Evolutionary conservation across 2,329 filamentous ascomycete species (phyloP).

Genomic region (Aspergillus glaucus): DNA sequence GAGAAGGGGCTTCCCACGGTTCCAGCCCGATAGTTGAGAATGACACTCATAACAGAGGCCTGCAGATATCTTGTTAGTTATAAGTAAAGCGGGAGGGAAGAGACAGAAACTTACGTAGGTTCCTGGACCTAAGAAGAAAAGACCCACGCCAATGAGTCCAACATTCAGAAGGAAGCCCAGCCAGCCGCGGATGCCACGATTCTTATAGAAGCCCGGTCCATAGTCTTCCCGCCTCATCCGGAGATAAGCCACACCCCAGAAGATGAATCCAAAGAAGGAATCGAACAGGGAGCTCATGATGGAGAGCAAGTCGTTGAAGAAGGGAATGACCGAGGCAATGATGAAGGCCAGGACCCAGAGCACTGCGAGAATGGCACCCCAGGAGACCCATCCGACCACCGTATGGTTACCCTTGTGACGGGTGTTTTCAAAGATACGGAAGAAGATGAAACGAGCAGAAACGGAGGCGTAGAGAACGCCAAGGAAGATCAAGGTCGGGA

Average conservation of each 20-base stretch:
- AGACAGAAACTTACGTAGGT: slow-evolving; percentile 56
- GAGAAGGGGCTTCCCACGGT: slow-evolving; percentile 67
- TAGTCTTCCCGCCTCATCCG: slow-evolving; percentile 39
- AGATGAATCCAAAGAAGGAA: slow-evolving; percentile 77
- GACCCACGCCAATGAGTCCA: slow-evolving; percentile 63
- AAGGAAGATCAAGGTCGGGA: slow-evolving; percentile 87
- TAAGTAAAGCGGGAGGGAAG: slow-evolving; percentile 34
- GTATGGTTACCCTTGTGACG: slow-evolving; percentile 78
- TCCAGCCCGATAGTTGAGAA: slow-evolving; percentile 62
- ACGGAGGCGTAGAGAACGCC: slow-evolving; percentile 88
- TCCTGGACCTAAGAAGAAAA: slow-evolving; percentile 75
- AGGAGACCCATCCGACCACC: slow-evolving; percentile 69
- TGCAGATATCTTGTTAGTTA: slow-evolving; percentile 13
- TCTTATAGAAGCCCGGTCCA: slow-evolving; percentile 35
- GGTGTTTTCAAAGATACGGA: slow-evolving; percentile 75
- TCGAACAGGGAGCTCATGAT: slow-evolving; percentile 70
- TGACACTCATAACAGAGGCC: slow-evolving; percentile 41
- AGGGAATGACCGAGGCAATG: slow-evolving; percentile 87
- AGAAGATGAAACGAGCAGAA: slow-evolving; percentile 84
- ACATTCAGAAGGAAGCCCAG: slow-evolving; percentile 56
- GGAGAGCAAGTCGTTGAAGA: slow-evolving; percentile 67
- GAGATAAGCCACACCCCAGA: slow-evolving; percentile 54
- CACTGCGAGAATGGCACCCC: slow-evolving; percentile 62
- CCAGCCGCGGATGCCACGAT: slow-evolving; percentile 39
- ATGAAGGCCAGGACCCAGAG: slow-evolving; percentile 83